phyloP scores from a whole-genome alignment of 306 rosid species.

The Aeschynomene evenia region DNA sequence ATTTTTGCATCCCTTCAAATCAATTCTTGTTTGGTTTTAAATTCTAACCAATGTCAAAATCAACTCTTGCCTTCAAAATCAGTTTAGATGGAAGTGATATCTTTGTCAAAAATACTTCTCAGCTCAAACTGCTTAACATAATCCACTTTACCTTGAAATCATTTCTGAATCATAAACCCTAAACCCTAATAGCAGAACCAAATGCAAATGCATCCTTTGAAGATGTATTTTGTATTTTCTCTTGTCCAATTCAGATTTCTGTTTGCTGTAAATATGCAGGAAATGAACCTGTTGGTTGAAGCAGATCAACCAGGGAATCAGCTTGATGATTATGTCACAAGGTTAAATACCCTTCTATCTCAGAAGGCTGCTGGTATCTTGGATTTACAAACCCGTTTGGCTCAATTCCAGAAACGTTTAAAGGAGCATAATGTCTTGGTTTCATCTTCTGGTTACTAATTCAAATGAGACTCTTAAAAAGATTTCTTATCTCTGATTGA shows the following conservation, averaged over 20 bases:
- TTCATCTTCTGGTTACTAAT: slow-evolving; percentile 60
- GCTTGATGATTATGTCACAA: slow-evolving; percentile 64
- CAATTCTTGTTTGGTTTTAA: no score
- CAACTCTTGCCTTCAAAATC: no score
- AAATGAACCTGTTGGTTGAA: slow-evolving; percentile 89
- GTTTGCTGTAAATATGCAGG: slow-evolving; percentile 47
- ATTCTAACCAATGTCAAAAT: no score
- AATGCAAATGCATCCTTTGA: neutral
- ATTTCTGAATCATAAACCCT: no score
- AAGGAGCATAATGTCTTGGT: slow-evolving; percentile 82
- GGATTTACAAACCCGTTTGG: slow-evolving; percentile 79
- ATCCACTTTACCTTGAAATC: no score
- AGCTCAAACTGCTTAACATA: no score
- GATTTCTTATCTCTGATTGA: neutral
- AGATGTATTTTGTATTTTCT: neutral
- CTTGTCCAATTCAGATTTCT: neutral
- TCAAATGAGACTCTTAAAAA: neutral
- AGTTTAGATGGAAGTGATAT: no score
- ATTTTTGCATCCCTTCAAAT: no score
- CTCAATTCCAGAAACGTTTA: slow-evolving; percentile 78
- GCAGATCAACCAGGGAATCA: slow-evolving; percentile 93
- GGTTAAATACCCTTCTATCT: slow-evolving; percentile 69
- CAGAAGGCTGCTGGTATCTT: slow-evolving; percentile 86
- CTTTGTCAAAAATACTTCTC: no score
- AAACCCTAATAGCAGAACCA: no score